phyloP scores from a whole-genome alignment of 2,329 filamentous ascomycete species.

The Pestalotiopsis sp. region DNA sequence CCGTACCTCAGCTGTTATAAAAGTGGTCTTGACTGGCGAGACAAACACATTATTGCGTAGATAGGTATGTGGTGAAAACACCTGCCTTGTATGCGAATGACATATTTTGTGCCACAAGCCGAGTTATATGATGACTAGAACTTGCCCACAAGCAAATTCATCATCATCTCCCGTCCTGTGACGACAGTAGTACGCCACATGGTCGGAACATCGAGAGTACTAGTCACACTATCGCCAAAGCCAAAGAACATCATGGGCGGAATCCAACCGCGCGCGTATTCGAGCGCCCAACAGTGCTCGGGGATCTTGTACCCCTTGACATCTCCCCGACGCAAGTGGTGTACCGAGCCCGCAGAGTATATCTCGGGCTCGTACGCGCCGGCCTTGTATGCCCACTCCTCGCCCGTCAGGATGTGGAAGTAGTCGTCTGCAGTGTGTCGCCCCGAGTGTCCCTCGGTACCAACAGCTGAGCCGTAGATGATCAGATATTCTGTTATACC shows the following conservation, averaged over 20 bases:
- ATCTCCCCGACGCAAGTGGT: conserved; percentile 71
- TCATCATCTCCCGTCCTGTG: conserved; percentile 76
- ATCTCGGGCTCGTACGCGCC: conserved; percentile 69
- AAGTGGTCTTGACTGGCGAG: too few species aligned
- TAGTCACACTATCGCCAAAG: conserved; percentile 78
- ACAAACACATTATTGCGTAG: too few species aligned
- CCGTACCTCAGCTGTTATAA: too few species aligned
- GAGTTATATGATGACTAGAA: conserved; percentile 43
- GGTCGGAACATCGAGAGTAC: conserved; percentile 83
- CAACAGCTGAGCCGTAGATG: conserved; percentile 81
- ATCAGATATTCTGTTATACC: conserved; percentile 88
- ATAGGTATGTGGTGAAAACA: too few species aligned
- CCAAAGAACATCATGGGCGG: conserved; percentile 92
- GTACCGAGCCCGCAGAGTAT: conserved; percentile 69
- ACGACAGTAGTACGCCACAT: conserved; percentile 75
- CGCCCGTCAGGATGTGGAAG: conserved; percentile 85
- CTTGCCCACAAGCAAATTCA: conserved; percentile 72
- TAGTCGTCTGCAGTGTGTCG: conserved; percentile 93
- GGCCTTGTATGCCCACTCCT: conserved; percentile 74
- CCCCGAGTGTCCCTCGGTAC: conserved; percentile 86
- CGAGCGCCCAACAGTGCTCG: conserved; percentile 75
- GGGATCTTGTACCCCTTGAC: conserved; percentile 87
- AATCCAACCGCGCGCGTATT: conserved; percentile 88
- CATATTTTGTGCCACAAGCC: too few species aligned
- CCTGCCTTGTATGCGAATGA: too few species aligned